Evolutionary conservation across 345 rosid genomes (phyloP).

Genomic region (Moringa oleifera): DNA sequence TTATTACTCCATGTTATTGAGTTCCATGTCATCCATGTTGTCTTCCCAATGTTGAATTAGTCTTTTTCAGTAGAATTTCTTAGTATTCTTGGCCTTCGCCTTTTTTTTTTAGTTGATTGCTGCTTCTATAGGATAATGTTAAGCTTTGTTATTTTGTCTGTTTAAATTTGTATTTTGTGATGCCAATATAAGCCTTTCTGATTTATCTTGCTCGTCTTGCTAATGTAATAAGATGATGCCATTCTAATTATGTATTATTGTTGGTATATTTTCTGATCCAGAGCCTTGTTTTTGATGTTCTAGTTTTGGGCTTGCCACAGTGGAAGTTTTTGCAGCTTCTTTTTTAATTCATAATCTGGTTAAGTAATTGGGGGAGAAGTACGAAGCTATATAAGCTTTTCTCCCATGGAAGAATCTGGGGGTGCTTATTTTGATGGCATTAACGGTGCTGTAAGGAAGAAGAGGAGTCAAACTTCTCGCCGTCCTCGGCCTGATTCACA

Average conservation of each 20-base stretch:
- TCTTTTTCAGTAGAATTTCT: neutral
- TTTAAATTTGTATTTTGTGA: too few relatives aligned
- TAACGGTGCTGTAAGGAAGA: constrained; percentile 55
- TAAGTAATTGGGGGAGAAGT: constrained; percentile 10
- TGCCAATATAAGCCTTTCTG: neutral
- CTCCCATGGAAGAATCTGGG: constrained; percentile 51
- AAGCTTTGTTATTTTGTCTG: neutral
- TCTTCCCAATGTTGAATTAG: neutral
- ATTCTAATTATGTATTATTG: too few relatives aligned
- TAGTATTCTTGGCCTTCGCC: neutral
- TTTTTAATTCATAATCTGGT: constrained; percentile 2
- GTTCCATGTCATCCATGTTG: neutral
- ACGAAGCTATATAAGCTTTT: constrained; percentile 3
- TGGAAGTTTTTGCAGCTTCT: neutral
- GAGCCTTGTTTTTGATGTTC: constrained; percentile 9
- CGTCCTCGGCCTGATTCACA: constrained; percentile 58
- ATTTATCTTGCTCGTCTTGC: neutral
- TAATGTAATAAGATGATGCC: neutral
- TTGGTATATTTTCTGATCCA: neutral
- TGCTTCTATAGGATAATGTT: neutral
- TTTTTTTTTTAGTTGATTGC: neutral
- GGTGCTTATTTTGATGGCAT: constrained; percentile 29
- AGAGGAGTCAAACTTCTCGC: constrained; percentile 58
- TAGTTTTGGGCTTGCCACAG: constrained; percentile 1
- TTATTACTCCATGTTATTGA: neutral